phyloP scores from a whole-genome alignment of 768 basidiomycete genomes.

The Rhizopogon salebrosus region DNA sequence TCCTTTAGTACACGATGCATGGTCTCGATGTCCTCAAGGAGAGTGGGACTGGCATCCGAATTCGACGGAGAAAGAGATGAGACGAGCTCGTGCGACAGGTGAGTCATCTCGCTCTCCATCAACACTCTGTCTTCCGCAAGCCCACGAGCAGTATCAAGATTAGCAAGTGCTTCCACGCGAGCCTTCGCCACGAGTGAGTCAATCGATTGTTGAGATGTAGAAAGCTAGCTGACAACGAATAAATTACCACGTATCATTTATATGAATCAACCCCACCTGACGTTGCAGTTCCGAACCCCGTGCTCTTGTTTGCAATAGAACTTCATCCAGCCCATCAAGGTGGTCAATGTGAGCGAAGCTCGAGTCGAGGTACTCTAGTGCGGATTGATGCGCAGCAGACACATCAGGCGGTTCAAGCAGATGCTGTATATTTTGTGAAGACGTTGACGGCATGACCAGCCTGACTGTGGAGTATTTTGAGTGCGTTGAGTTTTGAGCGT shows the following conservation, averaged over 20 bases:
- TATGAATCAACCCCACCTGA: not conserved
- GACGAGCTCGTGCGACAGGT: constrained; percentile 59
- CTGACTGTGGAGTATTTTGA: too few relatives aligned
- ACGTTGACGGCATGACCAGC: constrained; percentile 24
- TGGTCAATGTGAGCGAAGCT: constrained; percentile 48
- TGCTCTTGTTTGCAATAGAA: constrained; percentile 38
- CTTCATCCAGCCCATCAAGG: constrained; percentile 28
- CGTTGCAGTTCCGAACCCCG: constrained; percentile 12
- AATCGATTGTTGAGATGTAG: constrained; percentile 44
- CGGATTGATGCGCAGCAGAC: constrained; percentile 28
- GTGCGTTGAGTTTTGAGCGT: too few relatives aligned
- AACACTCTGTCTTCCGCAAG: constrained; percentile 73
- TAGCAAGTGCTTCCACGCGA: constrained; percentile 38
- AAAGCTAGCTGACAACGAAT: constrained; percentile 47
- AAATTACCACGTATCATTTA: not conserved
- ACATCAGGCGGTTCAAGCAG: constrained; percentile 48
- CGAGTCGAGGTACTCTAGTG: constrained; percentile 37
- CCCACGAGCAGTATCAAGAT: constrained; percentile 64
- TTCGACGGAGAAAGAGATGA: constrained; percentile 43
- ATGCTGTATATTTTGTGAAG: constrained; percentile 40
- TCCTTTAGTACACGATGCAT: constrained; percentile 75
- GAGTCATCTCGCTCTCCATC: constrained; percentile 71
- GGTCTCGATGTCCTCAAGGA: constrained; percentile 79
- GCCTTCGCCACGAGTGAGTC: constrained; percentile 44
- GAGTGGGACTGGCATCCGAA: constrained; percentile 46